Conservation (phyloP, 805 yeast genomes). For the Wickerhamomyces kurtzmanii region DNA sequence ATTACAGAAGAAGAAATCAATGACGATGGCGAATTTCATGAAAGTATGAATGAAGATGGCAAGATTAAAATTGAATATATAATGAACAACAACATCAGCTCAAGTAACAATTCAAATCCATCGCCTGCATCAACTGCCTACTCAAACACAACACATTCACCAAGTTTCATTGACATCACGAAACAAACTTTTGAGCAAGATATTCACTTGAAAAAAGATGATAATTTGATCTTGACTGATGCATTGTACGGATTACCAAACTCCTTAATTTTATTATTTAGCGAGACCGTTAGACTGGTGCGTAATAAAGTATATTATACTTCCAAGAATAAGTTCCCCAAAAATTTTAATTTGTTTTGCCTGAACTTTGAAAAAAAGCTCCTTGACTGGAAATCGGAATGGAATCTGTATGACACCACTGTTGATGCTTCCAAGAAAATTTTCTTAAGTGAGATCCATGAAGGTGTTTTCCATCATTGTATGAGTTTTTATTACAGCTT, state of each 20-base stretch:
- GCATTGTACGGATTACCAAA: conserved; percentile 81
- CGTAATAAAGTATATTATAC: conserved; percentile 47
- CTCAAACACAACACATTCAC: conserved; percentile 13
- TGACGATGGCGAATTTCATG: conserved; percentile 26
- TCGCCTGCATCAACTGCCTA: neutral
- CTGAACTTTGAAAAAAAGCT: conserved; percentile 37
- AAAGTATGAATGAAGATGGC: conserved; percentile 33
- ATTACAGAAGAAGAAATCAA: conserved; percentile 6
- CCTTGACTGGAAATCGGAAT: conserved; percentile 63
- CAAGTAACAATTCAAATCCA: conserved; percentile 17
- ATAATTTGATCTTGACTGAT: conserved; percentile 60
- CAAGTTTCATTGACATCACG: conserved; percentile 32
- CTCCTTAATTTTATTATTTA: conserved; percentile 61
- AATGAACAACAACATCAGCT: conserved; percentile 5
- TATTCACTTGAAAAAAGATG: conserved; percentile 30
- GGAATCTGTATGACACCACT: conserved; percentile 40
- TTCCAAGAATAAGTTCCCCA: conserved; percentile 14
- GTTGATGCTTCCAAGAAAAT: conserved; percentile 1
- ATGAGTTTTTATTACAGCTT: conserved; percentile 70
- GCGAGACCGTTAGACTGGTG: conserved; percentile 60
- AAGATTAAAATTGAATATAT: conserved; percentile 34
- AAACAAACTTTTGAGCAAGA: conserved; percentile 27
- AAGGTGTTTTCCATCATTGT: conserved; percentile 72
- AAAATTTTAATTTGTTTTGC: conserved; percentile 11
- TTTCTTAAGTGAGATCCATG: conserved; percentile 30